A percentile compares a stretch with the other conserved stretches of the same genome.
These are phyloP conservation scores for Monosporozyma unispora DNA, from an alignment of 805 yeast genomes.

Conservation along the genomic window DNA sequence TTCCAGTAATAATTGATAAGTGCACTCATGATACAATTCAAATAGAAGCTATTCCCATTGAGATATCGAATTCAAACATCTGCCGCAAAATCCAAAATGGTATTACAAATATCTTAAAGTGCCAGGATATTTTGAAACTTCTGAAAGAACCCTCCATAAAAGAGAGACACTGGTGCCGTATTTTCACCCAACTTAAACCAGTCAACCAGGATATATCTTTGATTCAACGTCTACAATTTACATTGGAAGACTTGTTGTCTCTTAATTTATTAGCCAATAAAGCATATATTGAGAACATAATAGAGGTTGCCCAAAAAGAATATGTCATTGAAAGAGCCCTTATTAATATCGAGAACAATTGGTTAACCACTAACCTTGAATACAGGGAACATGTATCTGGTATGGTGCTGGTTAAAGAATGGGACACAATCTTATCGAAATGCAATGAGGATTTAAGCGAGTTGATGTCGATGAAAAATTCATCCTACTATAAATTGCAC, in stretches of 20 bases:
- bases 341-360: conserved; percentile 38
- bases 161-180: conserved; percentile 56
- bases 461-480: conserved; percentile 60
- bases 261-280: conserved; percentile 43
- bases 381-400: conserved; percentile 44
- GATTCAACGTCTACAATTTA: conserved; percentile 19
- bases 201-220: no score
- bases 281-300: conserved; percentile 36
- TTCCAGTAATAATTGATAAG: not conserved
- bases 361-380: conserved; percentile 49
- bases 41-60: no score
- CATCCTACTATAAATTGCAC: conserved; percentile 51
- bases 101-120: not conserved
- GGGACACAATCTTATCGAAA: conserved; percentile 54
- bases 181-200: conserved; percentile 32
- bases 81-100: not conserved
- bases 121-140: not conserved
- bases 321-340: conserved; percentile 52
- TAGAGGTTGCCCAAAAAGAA: conserved; percentile 67
- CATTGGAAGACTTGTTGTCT: conserved; percentile 54
- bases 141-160: conserved; percentile 50
- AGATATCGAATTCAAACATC: not conserved
- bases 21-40: no score
- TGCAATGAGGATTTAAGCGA: conserved; percentile 54
- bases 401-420: conserved; percentile 51